Evolutionary conservation across 139 green algal species (phyloP), one percentile per base, ranked within the genome.

Genomic region (Micromonas commoda): DNA sequence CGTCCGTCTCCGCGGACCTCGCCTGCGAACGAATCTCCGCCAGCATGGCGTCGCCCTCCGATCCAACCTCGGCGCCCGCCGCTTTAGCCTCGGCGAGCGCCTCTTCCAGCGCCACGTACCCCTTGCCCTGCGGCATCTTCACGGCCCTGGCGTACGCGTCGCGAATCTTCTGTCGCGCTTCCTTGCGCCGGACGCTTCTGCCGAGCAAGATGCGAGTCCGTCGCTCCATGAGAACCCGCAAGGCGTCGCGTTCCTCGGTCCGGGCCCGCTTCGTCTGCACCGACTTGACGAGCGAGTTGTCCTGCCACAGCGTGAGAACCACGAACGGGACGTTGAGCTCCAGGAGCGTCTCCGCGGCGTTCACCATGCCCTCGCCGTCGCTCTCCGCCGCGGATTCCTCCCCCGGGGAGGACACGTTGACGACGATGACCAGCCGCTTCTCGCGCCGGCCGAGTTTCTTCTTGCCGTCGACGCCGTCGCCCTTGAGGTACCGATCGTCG

Each of bases 331-430:
- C 23, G 19, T 61, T 32, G 20, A 61, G 52, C 38, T 75, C 68
- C 4, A 75, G 38, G 5, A 75, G 33, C 35, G 33, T 35, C 68
- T 75, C 68, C 3, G 33, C 68, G 37, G 37, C 24, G 24, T 75
- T 75, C 21, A 75, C 68, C 68, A 75, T 75, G 21, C 34, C 68
- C 6, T 75, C 68, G 68, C 68, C 68, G 37, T 75, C 68, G 37
- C 23, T 39, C 29, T 75, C 68, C 6, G 68, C 37, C 37, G 68
- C 68, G 19, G 60, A n/a, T 19, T 75, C 68, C 37, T 75, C 38
- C 2, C 68, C 68, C 6, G 68, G 68, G 23, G 68, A 35, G 37
- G 68, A 60, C 1, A 75, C 19, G 33, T 75, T 60, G 24, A 75
- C 35, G 2, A 75, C 38, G 3, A 75, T 28, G 16, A 75, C 68